These are phyloP conservation scores for Ottelia alismoides DNA, from an alignment of 106 monocot genomes.

Conservation along the genomic window DNA sequence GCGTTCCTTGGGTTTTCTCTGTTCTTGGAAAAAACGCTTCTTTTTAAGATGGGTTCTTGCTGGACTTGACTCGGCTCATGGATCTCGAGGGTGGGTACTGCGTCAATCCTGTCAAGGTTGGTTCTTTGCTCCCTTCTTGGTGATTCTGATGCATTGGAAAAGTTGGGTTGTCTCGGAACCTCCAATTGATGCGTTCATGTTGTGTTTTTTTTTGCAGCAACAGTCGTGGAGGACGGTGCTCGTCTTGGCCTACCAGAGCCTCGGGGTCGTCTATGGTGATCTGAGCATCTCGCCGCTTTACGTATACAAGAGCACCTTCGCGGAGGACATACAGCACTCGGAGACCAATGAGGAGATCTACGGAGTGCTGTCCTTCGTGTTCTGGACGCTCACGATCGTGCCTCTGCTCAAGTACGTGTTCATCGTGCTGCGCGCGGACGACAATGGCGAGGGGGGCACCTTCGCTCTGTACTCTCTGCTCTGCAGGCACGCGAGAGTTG, in stretches of 20 bases:
- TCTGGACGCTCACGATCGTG: constrained; percentile 41
- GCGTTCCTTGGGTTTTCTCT: no score
- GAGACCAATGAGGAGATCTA: constrained; percentile 27
- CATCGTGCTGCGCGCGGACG: constrained; percentile 45
- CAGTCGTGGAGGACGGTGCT: constrained; percentile 16
- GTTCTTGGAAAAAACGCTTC: no score
- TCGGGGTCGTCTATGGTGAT: constrained; percentile 48
- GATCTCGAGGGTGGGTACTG: no score
- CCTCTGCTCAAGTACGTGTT: constrained; percentile 53
- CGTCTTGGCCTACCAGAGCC: constrained; percentile 43
- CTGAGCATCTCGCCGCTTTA: constrained; percentile 53
- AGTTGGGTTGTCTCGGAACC: no score
- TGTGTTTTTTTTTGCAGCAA: no score
- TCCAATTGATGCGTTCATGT: no score
- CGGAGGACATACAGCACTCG: constrained; percentile 48
- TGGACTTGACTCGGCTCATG: no score
- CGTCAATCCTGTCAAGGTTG: no score
- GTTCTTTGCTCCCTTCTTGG: no score
- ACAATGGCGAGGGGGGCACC: constrained; percentile 60
- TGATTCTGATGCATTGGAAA: no score
- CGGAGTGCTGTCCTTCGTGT: constrained; percentile 42
- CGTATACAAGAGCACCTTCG: constrained; percentile 38
- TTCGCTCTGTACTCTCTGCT: constrained; percentile 63
- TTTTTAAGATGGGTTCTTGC: no score
- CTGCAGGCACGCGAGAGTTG: constrained; percentile 37